These are phyloP conservation scores for Craspedostauros australis DNA, from an alignment of 108 stramenopile genomes.

Conservation along the genomic window DNA sequence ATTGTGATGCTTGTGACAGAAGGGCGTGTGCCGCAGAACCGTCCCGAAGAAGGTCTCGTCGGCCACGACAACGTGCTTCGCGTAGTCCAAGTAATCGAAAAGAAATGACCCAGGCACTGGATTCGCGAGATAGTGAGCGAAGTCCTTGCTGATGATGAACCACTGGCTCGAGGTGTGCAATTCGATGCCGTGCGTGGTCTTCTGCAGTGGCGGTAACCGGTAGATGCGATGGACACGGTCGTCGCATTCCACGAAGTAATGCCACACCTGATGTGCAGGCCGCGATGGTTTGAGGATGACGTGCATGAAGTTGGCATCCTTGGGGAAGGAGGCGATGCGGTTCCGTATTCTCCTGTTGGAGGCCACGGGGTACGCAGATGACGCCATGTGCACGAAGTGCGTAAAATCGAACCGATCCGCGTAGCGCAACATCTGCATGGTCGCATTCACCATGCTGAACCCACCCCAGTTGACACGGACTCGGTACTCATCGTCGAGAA, in stretches of 20 bases:
- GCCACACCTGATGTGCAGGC: constrained; percentile 66
- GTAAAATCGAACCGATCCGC: constrained; percentile 53
- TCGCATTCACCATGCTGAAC: constrained; percentile 91
- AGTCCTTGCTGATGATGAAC: constrained; percentile 89
- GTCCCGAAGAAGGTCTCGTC: constrained; percentile 96
- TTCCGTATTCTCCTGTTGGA: constrained; percentile 87
- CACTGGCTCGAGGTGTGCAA: constrained; percentile 90
- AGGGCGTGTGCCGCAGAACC: constrained; percentile 78
- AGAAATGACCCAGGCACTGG: constrained; percentile 70
- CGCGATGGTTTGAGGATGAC: constrained; percentile 66
- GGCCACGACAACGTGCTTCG: constrained; percentile 86
- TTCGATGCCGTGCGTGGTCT: constrained; percentile 52
- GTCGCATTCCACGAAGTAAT: constrained; percentile 96
- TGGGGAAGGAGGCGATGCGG: constrained; percentile 62
- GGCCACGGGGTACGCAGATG: constrained; percentile 87
- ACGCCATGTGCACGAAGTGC: constrained; percentile 84
- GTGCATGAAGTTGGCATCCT: constrained; percentile 82
- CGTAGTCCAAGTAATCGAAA: constrained; percentile 67
- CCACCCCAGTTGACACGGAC: constrained; percentile 94
- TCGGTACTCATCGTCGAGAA: constrained; percentile 59
- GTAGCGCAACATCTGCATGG: constrained; percentile 70
- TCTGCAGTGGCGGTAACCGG: constrained; percentile 55
- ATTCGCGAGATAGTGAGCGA: constrained; percentile 74
- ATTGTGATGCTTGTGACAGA: constrained; percentile 83
- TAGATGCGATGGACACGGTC: constrained; percentile 89